Base-by-base conservation (phyloP, 768 basidiomycete genomes). In the Boletales sp. region DNA sequence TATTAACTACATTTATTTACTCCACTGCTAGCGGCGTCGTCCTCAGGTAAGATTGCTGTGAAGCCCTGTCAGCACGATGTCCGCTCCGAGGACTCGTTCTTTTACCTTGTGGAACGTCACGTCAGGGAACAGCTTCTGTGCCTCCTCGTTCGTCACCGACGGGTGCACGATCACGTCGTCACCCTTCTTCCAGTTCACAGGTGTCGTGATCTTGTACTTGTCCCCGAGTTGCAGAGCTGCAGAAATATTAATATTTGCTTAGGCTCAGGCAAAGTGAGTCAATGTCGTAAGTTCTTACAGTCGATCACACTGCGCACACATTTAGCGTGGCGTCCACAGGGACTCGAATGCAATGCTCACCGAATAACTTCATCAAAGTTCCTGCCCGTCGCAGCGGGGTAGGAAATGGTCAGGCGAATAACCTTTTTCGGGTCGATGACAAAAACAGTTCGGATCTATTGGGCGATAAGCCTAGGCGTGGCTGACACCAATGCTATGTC, bases 391-490 rank as follows among this genome's bases (percentile, higher is more conserved):
- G 92, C 86, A 43, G 95, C 94, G 51, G 96, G 96, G 76, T 98
- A 98, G 25, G 92, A 74, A 57, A 99, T 61, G 14, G 83, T 90
- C 61, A 96, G 74, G 54, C 95, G 89, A 66, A 99, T 96, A 61
- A 83, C 79, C 75, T 96, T 93, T 74, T 91, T 92, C 40, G 96
- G 94, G 74, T 99, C 96, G 63, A 99, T 92, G 57, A 99, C 74
- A 71, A 95, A 99, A 53, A 99, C 96, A 8, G 93, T 96, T 53
- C 96, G 87, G 71, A 99, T 83, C 87, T 90, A 49, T 15, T 32
- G 40, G 21, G 45, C 48, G 40, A 39, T 36, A 18, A 35, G 18
- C 56, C 34, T 51, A 28, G 44, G 13, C 17, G 6, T 37, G 28
- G 13, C 10, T 35, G 25, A 37, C 34, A 21, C 28, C 15, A 25